Evolutionary conservation across 1,139 yeast species (phyloP), one percentile per base, ranked within the genome.

Genomic region (Scheffersomyces stambukii): DNA sequence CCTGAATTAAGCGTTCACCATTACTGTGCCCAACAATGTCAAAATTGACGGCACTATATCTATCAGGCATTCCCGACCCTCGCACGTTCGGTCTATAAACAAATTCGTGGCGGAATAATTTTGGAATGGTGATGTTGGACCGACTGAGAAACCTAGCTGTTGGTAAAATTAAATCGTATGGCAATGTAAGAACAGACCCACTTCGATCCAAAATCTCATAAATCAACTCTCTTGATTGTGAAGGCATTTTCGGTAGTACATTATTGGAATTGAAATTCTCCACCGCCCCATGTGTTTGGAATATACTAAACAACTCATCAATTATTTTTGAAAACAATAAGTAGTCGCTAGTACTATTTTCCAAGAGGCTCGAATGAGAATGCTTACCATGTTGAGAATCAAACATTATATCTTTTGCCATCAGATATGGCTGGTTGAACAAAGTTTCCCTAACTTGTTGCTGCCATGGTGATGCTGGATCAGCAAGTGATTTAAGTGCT

Each of bases 391-490:
- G 52, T n/a, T n/a, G n/a, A 2, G 57, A 41, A 40, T 88, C 96
- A 55, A 81, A 91, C 45, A 89, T 62, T 10, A 85, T 70, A 50
- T 85, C 95, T 42, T 80, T 77, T 0, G 95, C 95, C 36, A 82
- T 64, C 53, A 80, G 80, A 42, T 85, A 80, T 0, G 95, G 88
- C 41, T 85, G 93, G 16, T 81, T 69, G 50, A 91, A 91, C 23
- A 91, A 58, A 0, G 93, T 81, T 36, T 81, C 84, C 47, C 96
- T 71, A 0, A 91, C 96, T 53, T 86, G 95, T 40, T 79, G 85
- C 43, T 89, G 91, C 95, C 95, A 86, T 0, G 95, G 91, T 0
- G 96, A 85, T 0, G 93, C 80, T 0, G 95, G 93, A 48, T 86
- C 91, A 1, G 93, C 83, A 37, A 91, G 60, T 18, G 91, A 83